Evolutionary conservation across 2,329 filamentous ascomycete species (phyloP).

Genomic region (Alternaria novae-zelandiae): DNA sequence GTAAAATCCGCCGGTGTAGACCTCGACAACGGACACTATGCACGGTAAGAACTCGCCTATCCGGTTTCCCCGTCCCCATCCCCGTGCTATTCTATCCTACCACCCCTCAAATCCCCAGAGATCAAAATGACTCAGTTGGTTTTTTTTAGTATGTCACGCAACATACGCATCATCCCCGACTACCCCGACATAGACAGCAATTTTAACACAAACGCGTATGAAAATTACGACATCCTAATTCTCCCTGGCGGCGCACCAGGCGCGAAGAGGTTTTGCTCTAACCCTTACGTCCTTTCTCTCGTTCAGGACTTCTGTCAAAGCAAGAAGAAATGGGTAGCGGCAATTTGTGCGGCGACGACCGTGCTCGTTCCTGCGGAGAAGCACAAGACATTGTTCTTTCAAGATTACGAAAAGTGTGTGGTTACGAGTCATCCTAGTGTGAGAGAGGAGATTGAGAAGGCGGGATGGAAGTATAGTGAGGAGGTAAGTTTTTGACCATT

Average conservation of each 20-base stretch:
- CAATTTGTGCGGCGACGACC: constrained; percentile 50
- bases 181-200: too few species aligned
- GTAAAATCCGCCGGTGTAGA: constrained; percentile 46
- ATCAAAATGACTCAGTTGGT: not conserved
- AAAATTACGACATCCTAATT: constrained; percentile 42
- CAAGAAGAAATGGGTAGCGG: constrained; percentile 44
- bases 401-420: too few species aligned
- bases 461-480: constrained; percentile 46
- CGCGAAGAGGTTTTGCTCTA: constrained; percentile 43
- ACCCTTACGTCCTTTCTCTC: not conserved
- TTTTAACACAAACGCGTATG: too few species aligned
- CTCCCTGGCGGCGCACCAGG: constrained; percentile 49
- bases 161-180: constrained; percentile 47
- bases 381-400: too few species aligned
- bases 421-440: constrained; percentile 51
- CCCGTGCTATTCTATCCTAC: too few species aligned
- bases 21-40: constrained; percentile 39
- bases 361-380: constrained; percentile 42
- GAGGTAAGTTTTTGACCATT: too few species aligned
- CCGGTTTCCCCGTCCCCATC: not conserved
- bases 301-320: too few species aligned
- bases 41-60: constrained; percentile 31
- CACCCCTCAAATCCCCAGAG: too few species aligned
- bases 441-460: constrained; percentile 34
- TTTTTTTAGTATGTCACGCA: constrained; percentile 47